Conservation (phyloP, 2,329 filamentous ascomycete species). For the Dactylonectria macrodidyma region DNA sequence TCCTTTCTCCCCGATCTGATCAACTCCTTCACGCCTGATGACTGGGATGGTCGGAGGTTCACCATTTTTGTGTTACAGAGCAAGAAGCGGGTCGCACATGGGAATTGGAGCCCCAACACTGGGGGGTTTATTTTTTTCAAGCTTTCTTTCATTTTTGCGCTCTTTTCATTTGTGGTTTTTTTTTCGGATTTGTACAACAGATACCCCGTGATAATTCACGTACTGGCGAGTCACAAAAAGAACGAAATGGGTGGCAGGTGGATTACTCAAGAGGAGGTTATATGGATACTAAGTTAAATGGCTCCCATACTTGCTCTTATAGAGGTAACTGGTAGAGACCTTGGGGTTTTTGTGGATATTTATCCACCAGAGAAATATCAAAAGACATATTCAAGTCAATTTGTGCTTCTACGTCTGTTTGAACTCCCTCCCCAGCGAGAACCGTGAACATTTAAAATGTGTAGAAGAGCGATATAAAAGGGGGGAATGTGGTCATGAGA, state of each 20-base stretch:
- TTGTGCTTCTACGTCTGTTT: background rate
- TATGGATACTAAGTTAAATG: constrained; percentile 25
- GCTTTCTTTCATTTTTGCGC: constrained; percentile 40
- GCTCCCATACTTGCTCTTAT: constrained; percentile 24
- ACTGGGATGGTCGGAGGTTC: constrained; percentile 8
- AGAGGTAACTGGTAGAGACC: constrained; percentile 38
- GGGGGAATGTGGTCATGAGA: constrained; percentile 39
- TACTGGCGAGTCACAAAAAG: constrained; percentile 34
- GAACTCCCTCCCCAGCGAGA: background rate
- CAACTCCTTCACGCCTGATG: constrained; percentile 11
- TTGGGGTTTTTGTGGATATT: constrained; percentile 27
- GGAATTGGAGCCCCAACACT: constrained; percentile 5
- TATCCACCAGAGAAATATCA: constrained; percentile 24
- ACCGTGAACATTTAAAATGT: background rate
- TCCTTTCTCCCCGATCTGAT: constrained; percentile 10
- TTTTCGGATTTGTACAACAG: constrained; percentile 48
- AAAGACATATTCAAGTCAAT: constrained; percentile 21
- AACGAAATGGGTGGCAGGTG: constrained; percentile 14
- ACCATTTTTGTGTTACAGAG: constrained; percentile 3
- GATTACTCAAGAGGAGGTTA: constrained; percentile 1
- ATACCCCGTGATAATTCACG: constrained; percentile 47
- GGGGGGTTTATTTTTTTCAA: constrained; percentile 19
- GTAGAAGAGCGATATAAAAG: constrained; percentile 12
- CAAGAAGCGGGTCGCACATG: constrained; percentile 9
- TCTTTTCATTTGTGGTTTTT: constrained; percentile 30